Percentiles rank a stretch among this genome's conserved stretches.
Conservation (phyloP, 2,329 filamentous ascomycete genomes). For the Epichloe brachyelytri region DNA sequence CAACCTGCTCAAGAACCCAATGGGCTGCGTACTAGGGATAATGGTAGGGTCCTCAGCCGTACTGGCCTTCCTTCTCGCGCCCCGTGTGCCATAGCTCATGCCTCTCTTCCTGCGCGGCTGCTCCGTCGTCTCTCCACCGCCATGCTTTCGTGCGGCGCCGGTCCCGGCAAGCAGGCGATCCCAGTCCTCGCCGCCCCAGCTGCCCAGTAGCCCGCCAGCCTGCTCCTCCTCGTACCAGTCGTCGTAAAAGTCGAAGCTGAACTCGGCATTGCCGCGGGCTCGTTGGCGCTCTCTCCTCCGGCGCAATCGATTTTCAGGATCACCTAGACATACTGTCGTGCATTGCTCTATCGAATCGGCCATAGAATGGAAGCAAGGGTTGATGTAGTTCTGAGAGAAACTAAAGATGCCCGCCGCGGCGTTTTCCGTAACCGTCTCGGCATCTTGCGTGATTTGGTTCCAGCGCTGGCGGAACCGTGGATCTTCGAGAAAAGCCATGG, state of each 20-base stretch:
- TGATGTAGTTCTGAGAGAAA: slow-evolving; percentile 75
- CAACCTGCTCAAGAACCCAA: slow-evolving; percentile 72
- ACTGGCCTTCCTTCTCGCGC: slow-evolving; percentile 34
- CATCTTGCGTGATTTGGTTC: slow-evolving; percentile 83
- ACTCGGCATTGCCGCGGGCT: slow-evolving; percentile 53
- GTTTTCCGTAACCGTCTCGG: slow-evolving; percentile 80
- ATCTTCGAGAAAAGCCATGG: slow-evolving; percentile 57
- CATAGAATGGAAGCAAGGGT: slow-evolving; percentile 62
- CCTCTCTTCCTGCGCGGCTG: slow-evolving; percentile 63
- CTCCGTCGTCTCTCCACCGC: slow-evolving; percentile 26
- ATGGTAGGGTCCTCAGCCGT: slow-evolving; percentile 64
- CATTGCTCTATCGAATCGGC: slow-evolving; percentile 58
- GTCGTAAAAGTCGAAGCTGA: slow-evolving; percentile 94
- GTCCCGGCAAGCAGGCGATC: slow-evolving; percentile 68
- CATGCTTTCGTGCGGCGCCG: slow-evolving; percentile 30
- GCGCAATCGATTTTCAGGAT: slow-evolving; percentile 60
- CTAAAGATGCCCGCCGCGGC: slow-evolving; percentile 86
- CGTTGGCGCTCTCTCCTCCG: slow-evolving; percentile 52
- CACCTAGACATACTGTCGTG: slow-evolving; percentile 55
- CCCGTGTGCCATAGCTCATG: slow-evolving; percentile 80
- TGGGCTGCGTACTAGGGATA: slow-evolving; percentile 74
- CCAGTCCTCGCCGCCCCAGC: slow-evolving; percentile 74
- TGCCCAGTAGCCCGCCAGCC: slow-evolving; percentile 46
- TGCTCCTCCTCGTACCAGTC: slow-evolving; percentile 67
- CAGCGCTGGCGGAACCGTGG: slow-evolving; percentile 85